Conservation (phyloP, 768 basidiomycete species). For the Mycena alexandri region DNA sequence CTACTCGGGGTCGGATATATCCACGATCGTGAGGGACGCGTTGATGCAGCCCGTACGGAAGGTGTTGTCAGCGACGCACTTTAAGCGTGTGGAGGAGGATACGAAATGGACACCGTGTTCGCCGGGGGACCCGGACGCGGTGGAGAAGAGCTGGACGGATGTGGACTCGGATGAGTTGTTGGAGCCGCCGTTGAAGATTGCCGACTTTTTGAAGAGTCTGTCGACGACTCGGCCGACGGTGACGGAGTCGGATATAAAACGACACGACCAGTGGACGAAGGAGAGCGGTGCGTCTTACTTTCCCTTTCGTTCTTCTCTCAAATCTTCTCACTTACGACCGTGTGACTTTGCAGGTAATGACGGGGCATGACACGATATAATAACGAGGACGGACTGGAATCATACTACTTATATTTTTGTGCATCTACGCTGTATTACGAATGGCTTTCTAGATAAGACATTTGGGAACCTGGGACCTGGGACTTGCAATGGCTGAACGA, state of each 20-base stretch:
- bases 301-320: neutral
- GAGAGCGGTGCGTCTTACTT: constrained; percentile 73
- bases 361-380: constrained; percentile 42
- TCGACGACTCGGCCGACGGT: constrained; percentile 89
- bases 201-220: constrained; percentile 87
- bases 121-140: constrained; percentile 87
- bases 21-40: constrained; percentile 94
- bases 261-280: constrained; percentile 86
- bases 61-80: constrained; percentile 95
- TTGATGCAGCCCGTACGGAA: constrained; percentile 99
- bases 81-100: constrained; percentile 69
- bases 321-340: constrained; percentile 1
- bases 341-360: constrained; percentile 43
- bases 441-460: constrained; percentile 1
- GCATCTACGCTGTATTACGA: constrained; percentile 36
- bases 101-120: constrained; percentile 95
- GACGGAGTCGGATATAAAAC: constrained; percentile 86
- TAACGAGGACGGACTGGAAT: constrained; percentile 3
- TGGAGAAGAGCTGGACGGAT: constrained; percentile 92
- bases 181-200: constrained; percentile 85
- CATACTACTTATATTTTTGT: constrained; percentile 26
- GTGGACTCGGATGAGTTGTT: constrained; percentile 88
- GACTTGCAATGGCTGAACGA: no score
- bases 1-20: constrained; percentile 95
- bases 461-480: no score